Percentiles rank a stretch among this genome's conserved stretches.
phyloP scores from a whole-genome alignment of 2,329 filamentous ascomycete species.

The Sporothrix schenckii region DNA sequence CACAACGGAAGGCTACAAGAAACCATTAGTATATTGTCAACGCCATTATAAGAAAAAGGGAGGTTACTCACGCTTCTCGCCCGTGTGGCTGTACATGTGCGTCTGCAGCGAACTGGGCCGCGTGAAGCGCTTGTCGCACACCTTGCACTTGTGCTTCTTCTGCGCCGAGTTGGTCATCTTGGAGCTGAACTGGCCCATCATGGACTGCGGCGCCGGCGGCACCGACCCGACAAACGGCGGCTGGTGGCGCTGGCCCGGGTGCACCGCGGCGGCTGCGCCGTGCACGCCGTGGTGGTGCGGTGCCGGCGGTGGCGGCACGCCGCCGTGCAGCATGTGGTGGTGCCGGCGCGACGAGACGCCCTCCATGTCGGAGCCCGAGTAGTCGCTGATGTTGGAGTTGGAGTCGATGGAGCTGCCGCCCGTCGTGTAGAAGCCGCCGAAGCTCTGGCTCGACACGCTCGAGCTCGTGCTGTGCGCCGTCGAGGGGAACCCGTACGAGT shows the following conservation, averaged over 20 bases:
- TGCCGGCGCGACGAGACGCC: neutral
- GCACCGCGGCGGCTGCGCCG: neutral
- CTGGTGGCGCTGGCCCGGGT: slow-evolving; percentile 14
- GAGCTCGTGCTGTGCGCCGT: slow-evolving; percentile 77
- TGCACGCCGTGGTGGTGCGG: neutral
- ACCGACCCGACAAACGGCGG: slow-evolving; percentile 15
- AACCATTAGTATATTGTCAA: neutral
- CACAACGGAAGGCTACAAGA: slow-evolving; percentile 79
- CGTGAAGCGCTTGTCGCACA: slow-evolving; percentile 97
- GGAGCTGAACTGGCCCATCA: slow-evolving; percentile 99
- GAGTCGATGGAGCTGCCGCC: slow-evolving; percentile 45
- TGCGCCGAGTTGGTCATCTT: slow-evolving; percentile 94
- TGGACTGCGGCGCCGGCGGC: slow-evolving; percentile 83
- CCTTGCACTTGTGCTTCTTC: slow-evolving; percentile 99
- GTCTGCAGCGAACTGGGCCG: slow-evolving; percentile 92
- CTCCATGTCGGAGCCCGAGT: slow-evolving; percentile 84
- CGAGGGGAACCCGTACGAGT: slow-evolving; percentile 90
- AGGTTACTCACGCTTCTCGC: slow-evolving; percentile 84
- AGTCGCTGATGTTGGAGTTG: slow-evolving; percentile 27
- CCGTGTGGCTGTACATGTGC: slow-evolving; percentile 97
- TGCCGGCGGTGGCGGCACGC: neutral
- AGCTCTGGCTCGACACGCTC: slow-evolving; percentile 80
- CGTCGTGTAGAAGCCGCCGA: slow-evolving; percentile 90
- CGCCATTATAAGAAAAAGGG: neutral
- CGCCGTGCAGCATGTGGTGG: slow-evolving; percentile 18